Base-by-base conservation (phyloP, 2,329 filamentous ascomycete genomes). In the Pseudocercospora crystallina region DNA sequence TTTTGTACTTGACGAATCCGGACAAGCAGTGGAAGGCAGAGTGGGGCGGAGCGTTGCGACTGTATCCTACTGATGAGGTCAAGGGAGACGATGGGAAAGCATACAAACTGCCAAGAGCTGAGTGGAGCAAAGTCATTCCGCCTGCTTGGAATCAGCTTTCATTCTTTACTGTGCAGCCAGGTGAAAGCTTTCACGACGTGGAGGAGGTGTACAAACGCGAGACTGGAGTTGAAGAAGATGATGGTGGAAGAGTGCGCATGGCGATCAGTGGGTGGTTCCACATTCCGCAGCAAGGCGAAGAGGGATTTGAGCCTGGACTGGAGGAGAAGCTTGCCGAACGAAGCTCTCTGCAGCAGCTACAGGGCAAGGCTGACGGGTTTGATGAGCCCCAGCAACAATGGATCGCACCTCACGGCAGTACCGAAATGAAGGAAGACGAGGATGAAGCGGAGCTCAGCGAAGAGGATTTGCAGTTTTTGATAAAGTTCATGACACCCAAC, bases 241-340 rank as follows among this genome's bases (percentile, higher is more conserved):
- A 91, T 51, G 86, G 86, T 13, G 86, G 86, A 1, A 82, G 89
- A 41, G 83, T 96, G 42, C 85, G 94, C 60, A 97, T 99, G 92
- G 94, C 94, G 43, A 96, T 99, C 66, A 96, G 90, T 67, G 94
- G 94, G 45, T 99, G 94, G 94, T 99, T 95, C 71, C 94, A 99
- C 71, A 97, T 99, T 57, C 94, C 94, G 0, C 94, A 99, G 72
- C 74, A 88, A 61, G 92, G 92, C 49, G 94, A 99, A 70, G 90
- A 95, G 20, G 94, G 94, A 37, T 99, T 87, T 63, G 84, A 95
- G 61, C 77, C 87, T 66, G 94, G 92, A 3, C 80, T 94, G 47
- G 92, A 97, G 70, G 90, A 95, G 74, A 87, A 86, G 67, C 82
- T 95, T 57, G 89, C 89, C 10, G 86, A 90, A 69, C 90, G 90